Percentiles rank a stretch among this genome's conserved stretches.
phyloP scores from a whole-genome alignment of 1,284 basidiomycete species.

The Clitocybe nebularis region DNA sequence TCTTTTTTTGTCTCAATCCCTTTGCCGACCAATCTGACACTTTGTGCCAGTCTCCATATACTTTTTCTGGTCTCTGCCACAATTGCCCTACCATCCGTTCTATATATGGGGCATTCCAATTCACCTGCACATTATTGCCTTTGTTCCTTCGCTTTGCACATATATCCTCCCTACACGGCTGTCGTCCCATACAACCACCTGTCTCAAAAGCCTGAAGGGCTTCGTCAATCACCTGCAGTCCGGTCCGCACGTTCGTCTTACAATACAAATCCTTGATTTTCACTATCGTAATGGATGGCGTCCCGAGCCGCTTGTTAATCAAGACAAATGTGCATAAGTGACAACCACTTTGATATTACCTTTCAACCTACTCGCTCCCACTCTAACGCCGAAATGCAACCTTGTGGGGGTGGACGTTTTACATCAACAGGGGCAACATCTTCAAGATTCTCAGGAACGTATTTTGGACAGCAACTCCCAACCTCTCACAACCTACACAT shows the following conservation, averaged over 20 bases:
- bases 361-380: too few species aligned
- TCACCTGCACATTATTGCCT: constrained; percentile 20
- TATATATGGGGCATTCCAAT: constrained; percentile 18
- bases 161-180: constrained; percentile 14
- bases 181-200: constrained; percentile 12
- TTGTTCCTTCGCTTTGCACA: constrained; percentile 11
- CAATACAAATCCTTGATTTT: constrained; percentile 17
- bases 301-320: too few species aligned
- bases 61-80: constrained; percentile 26
- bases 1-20: constrained; percentile 17
- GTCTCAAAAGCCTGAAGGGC: constrained; percentile 19
- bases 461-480: too few species aligned
- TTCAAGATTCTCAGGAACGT: too few species aligned
- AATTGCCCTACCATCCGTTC: constrained; percentile 15
- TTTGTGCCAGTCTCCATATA: constrained; percentile 24
- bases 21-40: constrained; percentile 24
- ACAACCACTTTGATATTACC: too few species aligned
- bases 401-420: too few species aligned
- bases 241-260: constrained; percentile 14
- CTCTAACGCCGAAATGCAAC: too few species aligned
- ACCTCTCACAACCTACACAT: too few species aligned
- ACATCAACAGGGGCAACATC: too few species aligned
- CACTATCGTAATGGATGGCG: too few species aligned
- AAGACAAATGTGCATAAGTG: too few species aligned
- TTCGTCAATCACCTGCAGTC: constrained; percentile 14